These are phyloP conservation scores for Alternaria alternata DNA, from an alignment of 2,329 filamentous ascomycete species.

Conservation along the genomic window DNA sequence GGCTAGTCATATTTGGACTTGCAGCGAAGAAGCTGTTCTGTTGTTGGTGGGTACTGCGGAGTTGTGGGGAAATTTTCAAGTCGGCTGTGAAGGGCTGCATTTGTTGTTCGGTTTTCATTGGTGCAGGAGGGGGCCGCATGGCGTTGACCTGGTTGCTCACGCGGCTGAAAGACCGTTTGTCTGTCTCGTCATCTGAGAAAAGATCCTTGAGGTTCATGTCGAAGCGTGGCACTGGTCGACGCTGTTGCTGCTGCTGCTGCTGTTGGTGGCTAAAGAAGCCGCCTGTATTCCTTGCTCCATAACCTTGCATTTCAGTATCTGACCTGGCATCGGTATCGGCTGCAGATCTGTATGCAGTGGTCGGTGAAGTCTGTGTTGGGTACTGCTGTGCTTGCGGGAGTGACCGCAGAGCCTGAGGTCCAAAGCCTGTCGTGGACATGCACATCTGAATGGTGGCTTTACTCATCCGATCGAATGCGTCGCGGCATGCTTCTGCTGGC, in stretches of 20 bases:
- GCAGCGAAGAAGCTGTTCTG: constrained; percentile 12
- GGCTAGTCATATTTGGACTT: constrained; percentile 25
- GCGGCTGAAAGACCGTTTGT: constrained; percentile 49
- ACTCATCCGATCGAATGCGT: constrained; percentile 93
- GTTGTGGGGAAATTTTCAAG: constrained; percentile 47
- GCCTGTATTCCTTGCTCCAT: constrained; percentile 23
- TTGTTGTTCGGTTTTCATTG: constrained; percentile 35
- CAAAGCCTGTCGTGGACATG: constrained; percentile 84
- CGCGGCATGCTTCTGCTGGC: constrained; percentile 90
- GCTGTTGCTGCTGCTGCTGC: constrained; percentile 22
- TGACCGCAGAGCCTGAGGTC: constrained; percentile 52
- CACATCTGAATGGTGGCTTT: constrained; percentile 97
- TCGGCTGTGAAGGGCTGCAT: constrained; percentile 36
- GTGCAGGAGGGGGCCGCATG: constrained; percentile 43
- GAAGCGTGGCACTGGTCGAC: constrained; percentile 62
- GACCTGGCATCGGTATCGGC: constrained; percentile 43
- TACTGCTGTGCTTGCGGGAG: constrained; percentile 30
- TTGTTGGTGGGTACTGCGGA: constrained; percentile 34
- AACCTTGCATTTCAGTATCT: constrained; percentile 46
- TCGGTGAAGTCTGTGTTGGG: constrained; percentile 32
- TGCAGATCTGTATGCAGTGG: constrained; percentile 36
- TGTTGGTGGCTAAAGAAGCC: constrained; percentile 27
- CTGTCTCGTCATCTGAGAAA: constrained; percentile 52
- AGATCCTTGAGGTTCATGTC: constrained; percentile 57
- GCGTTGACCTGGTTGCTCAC: constrained; percentile 48